Base-by-base conservation (phyloP, 176 grass and related monocot species). In the Tillandsia fasciculata region DNA sequence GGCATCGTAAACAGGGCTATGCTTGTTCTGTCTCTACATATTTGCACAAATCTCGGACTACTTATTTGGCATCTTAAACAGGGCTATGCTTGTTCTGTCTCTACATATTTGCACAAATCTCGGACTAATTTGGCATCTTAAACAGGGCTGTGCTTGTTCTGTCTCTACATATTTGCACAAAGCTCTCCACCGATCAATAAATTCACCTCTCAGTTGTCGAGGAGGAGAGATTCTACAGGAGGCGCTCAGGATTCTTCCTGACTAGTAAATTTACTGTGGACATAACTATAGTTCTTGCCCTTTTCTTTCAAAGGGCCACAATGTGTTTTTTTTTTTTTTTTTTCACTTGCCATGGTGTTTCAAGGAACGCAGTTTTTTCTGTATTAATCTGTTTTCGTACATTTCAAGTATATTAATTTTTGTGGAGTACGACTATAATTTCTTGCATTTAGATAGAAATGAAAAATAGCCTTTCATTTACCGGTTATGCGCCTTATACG, bases 61-160 rank as follows among this genome's bases (percentile, higher is more conserved):
- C 20, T 20, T 20, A 20, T 20, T 20, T 20, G 20, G 73, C 11
- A 26, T 50, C 20, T 52, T 81, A 22, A 1, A 50, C 77, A 97
- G 94, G 82, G 13, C 67, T 97, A 2, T 93, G 86, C 72, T 65
- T 84, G 67, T 86, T 92, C 81, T 97, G 76, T 76, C 79, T 97
- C 67, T 93, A 90, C 69, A 78, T 80, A 78, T 78, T 97, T 80
- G 89, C 71, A 3, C 86, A 87, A 66, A 87, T 82, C 70, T 86
- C 84, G 20, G 20, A 20, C 20, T 20, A 20, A 66, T 73, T 50
- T 48, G 33, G 73, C 11, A 26, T 50, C 20, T 52, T 81, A 22
- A 1, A 50, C 77, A 99, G 94, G 82, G 11, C 67, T 99, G 1
- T 93, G 86, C 72, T 65, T 84, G 67, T 86, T 93, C 81, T 99